These are phyloP conservation scores for Neurospora crassa DNA, from an alignment of 2,329 filamentous ascomycete genomes.

Conservation along the genomic window DNA sequence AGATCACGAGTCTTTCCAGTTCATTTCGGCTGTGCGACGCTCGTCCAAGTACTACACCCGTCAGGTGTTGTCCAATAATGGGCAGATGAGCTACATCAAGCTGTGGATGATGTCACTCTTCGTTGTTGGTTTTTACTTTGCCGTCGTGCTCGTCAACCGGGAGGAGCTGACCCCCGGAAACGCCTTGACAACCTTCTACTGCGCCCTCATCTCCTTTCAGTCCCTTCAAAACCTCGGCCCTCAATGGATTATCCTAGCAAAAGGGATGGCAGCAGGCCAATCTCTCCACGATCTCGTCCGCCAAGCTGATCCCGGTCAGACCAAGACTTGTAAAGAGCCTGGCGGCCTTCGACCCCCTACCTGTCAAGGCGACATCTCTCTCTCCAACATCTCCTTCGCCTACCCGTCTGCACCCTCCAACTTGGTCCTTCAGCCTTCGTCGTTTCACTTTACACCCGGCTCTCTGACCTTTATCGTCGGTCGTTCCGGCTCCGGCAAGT, in stretches of 20 bases:
- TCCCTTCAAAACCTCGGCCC: slow-evolving; percentile 66
- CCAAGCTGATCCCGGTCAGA: slow-evolving; percentile 19
- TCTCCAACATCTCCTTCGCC: slow-evolving; percentile 62
- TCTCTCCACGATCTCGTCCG: slow-evolving; percentile 43
- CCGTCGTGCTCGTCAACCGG: slow-evolving; percentile 55
- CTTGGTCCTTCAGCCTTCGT: slow-evolving; percentile 49
- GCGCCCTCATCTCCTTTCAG: slow-evolving; percentile 66
- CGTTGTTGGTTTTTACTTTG: slow-evolving; percentile 85
- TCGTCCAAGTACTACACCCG: slow-evolving; percentile 55
- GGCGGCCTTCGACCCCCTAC: slow-evolving; percentile 4
- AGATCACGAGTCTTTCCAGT: slow-evolving; percentile 57
- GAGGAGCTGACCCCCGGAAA: slow-evolving; percentile 51
- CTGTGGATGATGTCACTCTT: slow-evolving; percentile 73
- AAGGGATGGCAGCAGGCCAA: slow-evolving; percentile 65
- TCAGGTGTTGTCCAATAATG: slow-evolving; percentile 58
- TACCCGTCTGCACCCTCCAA: slow-evolving; percentile 63
- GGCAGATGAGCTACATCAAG: slow-evolving; percentile 64
- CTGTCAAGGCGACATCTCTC: neutral
- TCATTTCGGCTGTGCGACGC: slow-evolving; percentile 43
- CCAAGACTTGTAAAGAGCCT: neutral
- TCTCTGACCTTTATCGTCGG: slow-evolving; percentile 76
- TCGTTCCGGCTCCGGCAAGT: slow-evolving; percentile 84
- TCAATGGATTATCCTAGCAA: slow-evolving; percentile 67
- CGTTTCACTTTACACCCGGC: slow-evolving; percentile 61
- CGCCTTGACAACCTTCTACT: slow-evolving; percentile 78